Conservation (phyloP, 2,329 filamentous ascomycete genomes). For the Dothideomycetes sp. region DNA sequence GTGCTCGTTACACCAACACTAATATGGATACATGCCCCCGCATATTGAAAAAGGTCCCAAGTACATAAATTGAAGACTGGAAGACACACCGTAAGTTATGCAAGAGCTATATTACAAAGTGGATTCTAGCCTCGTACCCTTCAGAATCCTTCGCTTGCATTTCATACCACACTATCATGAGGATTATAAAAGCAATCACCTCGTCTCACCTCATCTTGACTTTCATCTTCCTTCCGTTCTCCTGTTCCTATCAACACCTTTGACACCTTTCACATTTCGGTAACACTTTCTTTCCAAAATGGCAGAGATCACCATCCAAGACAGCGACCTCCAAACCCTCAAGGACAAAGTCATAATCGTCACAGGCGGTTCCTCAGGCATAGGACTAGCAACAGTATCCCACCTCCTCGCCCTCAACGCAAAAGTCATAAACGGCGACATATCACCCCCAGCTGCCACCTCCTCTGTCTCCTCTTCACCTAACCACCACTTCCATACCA, state of each 20-base stretch:
- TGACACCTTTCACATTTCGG: not conserved
- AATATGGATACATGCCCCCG: too few species aligned
- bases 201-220: not conserved
- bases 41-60: too few species aligned
- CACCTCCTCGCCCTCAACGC: conserved; percentile 46
- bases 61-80: too few species aligned
- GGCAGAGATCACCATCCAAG: conserved; percentile 7
- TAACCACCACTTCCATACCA: conserved; percentile 21
- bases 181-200: too few species aligned
- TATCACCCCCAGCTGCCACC: conserved; percentile 34
- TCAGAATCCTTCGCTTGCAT: too few species aligned
- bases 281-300: not conserved
- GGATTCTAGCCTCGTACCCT: too few species aligned
- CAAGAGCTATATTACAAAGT: too few species aligned
- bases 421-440: conserved; percentile 46
- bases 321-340: conserved; percentile 42
- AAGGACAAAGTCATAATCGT: conserved; percentile 5
- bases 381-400: conserved; percentile 48
- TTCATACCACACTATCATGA: too few species aligned
- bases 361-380: conserved; percentile 47
- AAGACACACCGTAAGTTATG: too few species aligned
- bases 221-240: not conserved
- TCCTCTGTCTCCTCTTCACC: conserved; percentile 13
- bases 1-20: too few species aligned
- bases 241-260: not conserved